Percentiles rank a stretch among this genome's conserved stretches.
These are phyloP conservation scores for Hordeum marinum DNA, from an alignment of 176 grass and related monocot species.

Conservation along the genomic window DNA sequence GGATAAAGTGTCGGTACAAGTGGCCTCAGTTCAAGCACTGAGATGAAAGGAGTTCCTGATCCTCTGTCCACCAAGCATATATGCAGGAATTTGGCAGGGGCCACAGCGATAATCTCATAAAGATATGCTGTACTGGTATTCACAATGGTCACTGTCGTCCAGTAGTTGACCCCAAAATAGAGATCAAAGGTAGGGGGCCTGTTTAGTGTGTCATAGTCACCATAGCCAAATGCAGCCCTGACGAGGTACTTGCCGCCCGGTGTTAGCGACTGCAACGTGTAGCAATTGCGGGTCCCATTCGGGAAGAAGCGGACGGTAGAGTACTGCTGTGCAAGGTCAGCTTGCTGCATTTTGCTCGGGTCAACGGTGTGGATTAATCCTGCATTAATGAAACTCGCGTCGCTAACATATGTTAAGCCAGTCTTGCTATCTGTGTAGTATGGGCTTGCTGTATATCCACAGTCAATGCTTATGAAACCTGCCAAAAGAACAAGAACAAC, in stretches of 20 bases:
- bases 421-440: neutral
- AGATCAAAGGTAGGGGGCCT: slow-evolving; percentile 28
- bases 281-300: slow-evolving; percentile 28
- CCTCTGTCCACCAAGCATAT: slow-evolving; percentile 41
- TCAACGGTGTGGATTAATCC: slow-evolving; percentile 18
- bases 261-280: slow-evolving; percentile 17
- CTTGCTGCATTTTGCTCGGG: neutral
- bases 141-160: neutral
- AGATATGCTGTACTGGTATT: neutral
- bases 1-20: neutral
- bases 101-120: slow-evolving; percentile 15
- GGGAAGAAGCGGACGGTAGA: slow-evolving; percentile 25
- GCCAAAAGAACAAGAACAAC: neutral
- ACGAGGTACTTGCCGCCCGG: slow-evolving; percentile 27
- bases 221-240: slow-evolving; percentile 33
- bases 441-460: slow-evolving; percentile 5
- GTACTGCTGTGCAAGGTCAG: neutral
- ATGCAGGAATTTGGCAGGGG: slow-evolving; percentile 8
- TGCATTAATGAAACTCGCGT: slow-evolving; percentile 32
- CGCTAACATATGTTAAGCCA: slow-evolving; percentile 9
- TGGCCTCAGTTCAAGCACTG: slow-evolving; percentile 24
- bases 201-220: slow-evolving; percentile 33
- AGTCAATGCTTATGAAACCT: slow-evolving; percentile 55
- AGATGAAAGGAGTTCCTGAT: slow-evolving; percentile 44
- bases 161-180: slow-evolving; percentile 34